These are phyloP conservation scores for Pseudopediastrum boryanum DNA, from an alignment of 139 green algal genomes.

Conservation along the genomic window DNA sequence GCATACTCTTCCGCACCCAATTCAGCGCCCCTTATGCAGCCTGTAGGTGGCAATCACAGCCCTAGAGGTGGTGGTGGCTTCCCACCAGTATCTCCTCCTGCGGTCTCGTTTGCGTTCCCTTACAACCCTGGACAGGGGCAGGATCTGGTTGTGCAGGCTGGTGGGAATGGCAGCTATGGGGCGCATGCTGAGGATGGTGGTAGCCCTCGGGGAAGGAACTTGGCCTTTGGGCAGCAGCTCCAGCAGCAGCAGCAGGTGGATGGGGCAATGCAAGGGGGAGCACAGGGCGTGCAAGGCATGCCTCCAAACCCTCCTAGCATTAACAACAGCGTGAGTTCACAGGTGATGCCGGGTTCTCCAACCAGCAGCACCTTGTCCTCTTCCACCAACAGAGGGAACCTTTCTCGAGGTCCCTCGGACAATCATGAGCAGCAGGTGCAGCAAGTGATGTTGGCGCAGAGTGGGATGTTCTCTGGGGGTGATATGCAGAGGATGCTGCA, in stretches of 20 bases:
- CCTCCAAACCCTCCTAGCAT: constrained; percentile 13
- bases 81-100: background rate
- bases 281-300: background rate
- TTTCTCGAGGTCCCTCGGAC: constrained; percentile 27
- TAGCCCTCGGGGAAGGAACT: too few species aligned
- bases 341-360: background rate
- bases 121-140: constrained; percentile 7
- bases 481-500: too few species aligned
- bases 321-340: constrained; percentile 6
- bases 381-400: background rate
- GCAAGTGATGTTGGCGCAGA: background rate
- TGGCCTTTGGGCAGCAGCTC: background rate
- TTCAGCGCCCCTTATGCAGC: too few species aligned
- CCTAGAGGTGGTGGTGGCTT: too few species aligned
- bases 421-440: constrained; percentile 29
- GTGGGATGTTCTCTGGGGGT: background rate
- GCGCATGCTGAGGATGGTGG: background rate
- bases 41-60: too few species aligned
- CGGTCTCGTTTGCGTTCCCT: background rate
- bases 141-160: background rate
- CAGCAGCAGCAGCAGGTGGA: constrained; percentile 3
- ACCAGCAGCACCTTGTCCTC: constrained; percentile 16
- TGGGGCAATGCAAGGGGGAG: background rate
- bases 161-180: background rate
- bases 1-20: too few species aligned